Evolutionary conservation across 306 rosid genomes (phyloP).

Genomic region (Herpetospermum pedunculosum): DNA sequence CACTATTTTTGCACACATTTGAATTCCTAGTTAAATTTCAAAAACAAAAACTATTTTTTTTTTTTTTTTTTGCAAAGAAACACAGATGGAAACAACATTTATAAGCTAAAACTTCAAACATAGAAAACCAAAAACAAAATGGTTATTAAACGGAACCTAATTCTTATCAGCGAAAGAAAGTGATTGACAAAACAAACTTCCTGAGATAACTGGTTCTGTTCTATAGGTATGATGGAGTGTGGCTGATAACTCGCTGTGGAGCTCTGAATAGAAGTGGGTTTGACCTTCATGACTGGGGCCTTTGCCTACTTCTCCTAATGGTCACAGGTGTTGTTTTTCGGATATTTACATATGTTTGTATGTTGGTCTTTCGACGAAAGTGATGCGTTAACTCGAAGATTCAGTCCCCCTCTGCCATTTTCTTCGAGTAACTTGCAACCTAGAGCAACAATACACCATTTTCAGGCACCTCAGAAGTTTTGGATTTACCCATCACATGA

Average conservation of each 20-base stretch:
- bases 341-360: slow-evolving; percentile 39
- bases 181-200: not conserved
- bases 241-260: slow-evolving; percentile 87
- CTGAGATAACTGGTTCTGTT: not conserved
- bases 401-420: not conserved
- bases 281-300: slow-evolving; percentile 65
- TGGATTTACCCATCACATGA: not conserved
- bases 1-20: too few species aligned
- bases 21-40: too few species aligned
- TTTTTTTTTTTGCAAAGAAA: too few species aligned
- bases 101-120: too few species aligned
- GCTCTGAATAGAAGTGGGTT: slow-evolving; percentile 43
- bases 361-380: slow-evolving; percentile 67
- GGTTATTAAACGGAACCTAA: too few species aligned
- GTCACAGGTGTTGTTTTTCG: slow-evolving; percentile 52
- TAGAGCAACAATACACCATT: not conserved
- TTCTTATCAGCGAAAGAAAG: not conserved
- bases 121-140: too few species aligned
- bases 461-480: not conserved
- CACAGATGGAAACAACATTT: too few species aligned
- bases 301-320: slow-evolving; percentile 46
- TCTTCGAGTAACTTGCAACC: not conserved
- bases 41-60: too few species aligned
- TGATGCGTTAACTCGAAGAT: slow-evolving; percentile 16
- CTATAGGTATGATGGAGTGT: slow-evolving; percentile 77